Percentiles rank a stretch among this genome's conserved stretches.
These are phyloP conservation scores for Hymenoscyphus repandus DNA, from an alignment of 2,329 filamentous ascomycete genomes.

Conservation along the genomic window DNA sequence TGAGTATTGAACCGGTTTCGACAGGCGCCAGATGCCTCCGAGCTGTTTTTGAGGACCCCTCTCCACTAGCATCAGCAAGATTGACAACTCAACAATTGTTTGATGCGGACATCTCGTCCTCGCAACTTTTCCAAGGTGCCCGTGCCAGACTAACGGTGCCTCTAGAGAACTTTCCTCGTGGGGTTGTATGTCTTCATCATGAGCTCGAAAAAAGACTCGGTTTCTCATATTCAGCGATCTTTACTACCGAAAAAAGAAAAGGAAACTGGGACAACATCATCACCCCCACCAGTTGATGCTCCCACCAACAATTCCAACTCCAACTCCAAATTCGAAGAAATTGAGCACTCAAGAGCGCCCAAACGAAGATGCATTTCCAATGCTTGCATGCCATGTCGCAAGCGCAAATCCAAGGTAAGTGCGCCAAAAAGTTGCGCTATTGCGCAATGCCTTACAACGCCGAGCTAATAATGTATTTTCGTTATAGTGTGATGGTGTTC, in stretches of 20 bases:
- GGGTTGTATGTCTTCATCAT: too few species aligned
- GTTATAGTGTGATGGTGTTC: constrained; percentile 42
- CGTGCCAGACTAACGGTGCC: neutral
- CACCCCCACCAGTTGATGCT: neutral
- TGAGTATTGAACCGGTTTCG: too few species aligned
- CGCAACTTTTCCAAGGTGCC: neutral
- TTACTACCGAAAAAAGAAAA: constrained; percentile 12
- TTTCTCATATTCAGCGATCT: neutral
- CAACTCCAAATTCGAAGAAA: neutral
- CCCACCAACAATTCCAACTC: neutral
- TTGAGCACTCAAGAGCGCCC: neutral
- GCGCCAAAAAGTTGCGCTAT: too few species aligned
- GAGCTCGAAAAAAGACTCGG: neutral
- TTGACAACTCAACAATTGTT: neutral
- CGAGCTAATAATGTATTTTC: neutral
- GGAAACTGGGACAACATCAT: constrained; percentile 6
- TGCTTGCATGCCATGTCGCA: constrained; percentile 22
- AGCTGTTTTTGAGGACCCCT: too few species aligned
- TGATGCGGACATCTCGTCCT: neutral
- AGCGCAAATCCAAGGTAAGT: constrained; percentile 21
- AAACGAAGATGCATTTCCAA: constrained; percentile 16
- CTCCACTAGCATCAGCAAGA: too few species aligned
- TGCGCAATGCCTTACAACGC: neutral
- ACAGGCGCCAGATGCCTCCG: too few species aligned
- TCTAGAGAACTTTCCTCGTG: neutral